These are phyloP conservation scores for Ophiocytium majus DNA, from an alignment of 352 stramenopile genomes.

Conservation along the genomic window DNA sequence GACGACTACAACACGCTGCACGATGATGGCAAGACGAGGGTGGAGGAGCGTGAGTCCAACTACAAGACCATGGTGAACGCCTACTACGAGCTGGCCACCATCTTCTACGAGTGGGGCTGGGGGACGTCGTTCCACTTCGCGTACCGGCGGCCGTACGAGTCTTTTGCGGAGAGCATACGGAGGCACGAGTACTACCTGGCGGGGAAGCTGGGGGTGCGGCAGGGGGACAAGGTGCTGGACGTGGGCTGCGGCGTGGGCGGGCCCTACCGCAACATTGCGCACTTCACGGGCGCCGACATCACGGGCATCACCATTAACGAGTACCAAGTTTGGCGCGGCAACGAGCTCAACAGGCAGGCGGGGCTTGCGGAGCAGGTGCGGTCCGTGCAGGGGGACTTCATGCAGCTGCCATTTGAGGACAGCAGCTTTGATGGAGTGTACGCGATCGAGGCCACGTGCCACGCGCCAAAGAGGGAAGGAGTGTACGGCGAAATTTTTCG, in stretches of 20 bases:
- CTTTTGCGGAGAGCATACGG: slow-evolving; percentile 64
- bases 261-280: slow-evolving; percentile 76
- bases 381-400: slow-evolving; percentile 73
- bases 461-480: slow-evolving; percentile 67
- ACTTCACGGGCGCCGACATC: slow-evolving; percentile 67
- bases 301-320: slow-evolving; percentile 78
- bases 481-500: slow-evolving; percentile 71
- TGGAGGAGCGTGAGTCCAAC: slow-evolving; percentile 47
- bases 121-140: slow-evolving; percentile 77
- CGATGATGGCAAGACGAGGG: slow-evolving; percentile 48
- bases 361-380: slow-evolving; percentile 57
- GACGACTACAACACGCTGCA: slow-evolving; percentile 69
- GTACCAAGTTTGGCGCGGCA: slow-evolving; percentile 64
- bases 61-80: slow-evolving; percentile 60
- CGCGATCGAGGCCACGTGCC: slow-evolving; percentile 79
- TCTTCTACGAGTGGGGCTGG: slow-evolving; percentile 82
- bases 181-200: slow-evolving; percentile 75
- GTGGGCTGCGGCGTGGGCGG: slow-evolving; percentile 75
- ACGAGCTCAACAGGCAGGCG: slow-evolving; percentile 65
- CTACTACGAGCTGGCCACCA: slow-evolving; percentile 75
- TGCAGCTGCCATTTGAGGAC: slow-evolving; percentile 73
- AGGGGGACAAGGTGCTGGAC: slow-evolving; percentile 57
- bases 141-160: slow-evolving; percentile 65
- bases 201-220: slow-evolving; percentile 42
- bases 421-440: slow-evolving; percentile 74